Conservation (phyloP, 257 asterid genomes). For the Przewalskia tangutica region DNA sequence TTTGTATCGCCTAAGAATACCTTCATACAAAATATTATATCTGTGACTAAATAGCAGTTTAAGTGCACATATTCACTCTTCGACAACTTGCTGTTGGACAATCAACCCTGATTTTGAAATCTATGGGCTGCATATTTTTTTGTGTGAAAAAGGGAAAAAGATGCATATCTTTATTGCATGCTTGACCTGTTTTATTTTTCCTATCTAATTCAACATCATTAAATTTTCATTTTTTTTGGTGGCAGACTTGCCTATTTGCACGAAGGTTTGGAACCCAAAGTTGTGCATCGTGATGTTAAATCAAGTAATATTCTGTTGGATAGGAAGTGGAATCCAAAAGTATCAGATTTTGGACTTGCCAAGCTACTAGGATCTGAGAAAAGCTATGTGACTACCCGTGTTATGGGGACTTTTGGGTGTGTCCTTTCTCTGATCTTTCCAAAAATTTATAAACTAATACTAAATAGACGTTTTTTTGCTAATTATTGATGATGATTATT, state of each 20-base stretch:
- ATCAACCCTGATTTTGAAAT: neutral
- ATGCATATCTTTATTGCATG: neutral
- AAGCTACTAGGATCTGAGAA: slow-evolving; percentile 81
- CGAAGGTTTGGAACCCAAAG: slow-evolving; percentile 98
- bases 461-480: neutral
- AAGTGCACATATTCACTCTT: neutral
- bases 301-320: slow-evolving; percentile 96
- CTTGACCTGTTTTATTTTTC: neutral
- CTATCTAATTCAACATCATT: neutral
- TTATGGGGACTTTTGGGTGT: slow-evolving; percentile 99
- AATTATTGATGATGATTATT: slow-evolving; percentile 3
- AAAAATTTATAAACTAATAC: neutral
- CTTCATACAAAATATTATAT: neutral
- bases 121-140: neutral
- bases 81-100: neutral
- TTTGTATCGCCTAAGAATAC: neutral
- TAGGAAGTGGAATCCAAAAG: slow-evolving; percentile 77
- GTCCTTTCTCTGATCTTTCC: slow-evolving; percentile 20
- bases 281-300: slow-evolving; percentile 96
- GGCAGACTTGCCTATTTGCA: slow-evolving; percentile 89
- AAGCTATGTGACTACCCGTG: slow-evolving; percentile 93
- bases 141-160: neutral
- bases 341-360: slow-evolving; percentile 97
- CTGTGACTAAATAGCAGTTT: neutral
- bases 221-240: neutral